A percentile compares a stretch with the other conserved stretches of the same genome.
Conservation (phyloP, 2,329 filamentous ascomycete species). For the Pezicula radicicola region DNA sequence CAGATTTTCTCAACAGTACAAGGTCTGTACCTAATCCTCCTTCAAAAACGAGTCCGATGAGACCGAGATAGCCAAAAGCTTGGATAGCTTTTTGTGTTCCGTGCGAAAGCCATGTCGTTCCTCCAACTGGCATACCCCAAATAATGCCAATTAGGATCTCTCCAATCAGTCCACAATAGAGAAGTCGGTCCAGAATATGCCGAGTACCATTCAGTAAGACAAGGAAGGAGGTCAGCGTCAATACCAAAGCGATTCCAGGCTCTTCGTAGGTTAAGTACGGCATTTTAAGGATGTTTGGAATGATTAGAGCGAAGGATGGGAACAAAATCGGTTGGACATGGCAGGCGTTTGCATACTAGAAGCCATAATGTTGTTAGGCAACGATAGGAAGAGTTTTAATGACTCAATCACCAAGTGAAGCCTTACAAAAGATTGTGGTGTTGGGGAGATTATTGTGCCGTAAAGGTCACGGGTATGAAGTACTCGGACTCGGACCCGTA, state of each 20-base stretch:
- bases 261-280: constrained; percentile 56
- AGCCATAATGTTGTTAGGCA: too few species aligned
- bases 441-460: too few species aligned
- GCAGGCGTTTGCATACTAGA: not conserved
- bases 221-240: constrained; percentile 60
- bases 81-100: constrained; percentile 53
- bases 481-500: too few species aligned
- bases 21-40: constrained; percentile 9
- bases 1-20: constrained; percentile 51
- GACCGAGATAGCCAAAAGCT: constrained; percentile 68
- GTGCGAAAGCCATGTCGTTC: constrained; percentile 53
- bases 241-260: constrained; percentile 54
- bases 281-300: constrained; percentile 7
- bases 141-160: constrained; percentile 69
- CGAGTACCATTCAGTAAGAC: constrained; percentile 59
- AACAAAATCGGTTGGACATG: not conserved
- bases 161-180: constrained; percentile 71
- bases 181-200: constrained; percentile 50
- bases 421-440: too few species aligned
- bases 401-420: too few species aligned
- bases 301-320: not conserved
- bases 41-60: constrained; percentile 72
- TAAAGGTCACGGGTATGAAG: too few species aligned
- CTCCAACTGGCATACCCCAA: constrained; percentile 66
- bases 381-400: too few species aligned